Conservation (phyloP, 352 stramenopile genomes). For the Thraustotheca clavata region DNA sequence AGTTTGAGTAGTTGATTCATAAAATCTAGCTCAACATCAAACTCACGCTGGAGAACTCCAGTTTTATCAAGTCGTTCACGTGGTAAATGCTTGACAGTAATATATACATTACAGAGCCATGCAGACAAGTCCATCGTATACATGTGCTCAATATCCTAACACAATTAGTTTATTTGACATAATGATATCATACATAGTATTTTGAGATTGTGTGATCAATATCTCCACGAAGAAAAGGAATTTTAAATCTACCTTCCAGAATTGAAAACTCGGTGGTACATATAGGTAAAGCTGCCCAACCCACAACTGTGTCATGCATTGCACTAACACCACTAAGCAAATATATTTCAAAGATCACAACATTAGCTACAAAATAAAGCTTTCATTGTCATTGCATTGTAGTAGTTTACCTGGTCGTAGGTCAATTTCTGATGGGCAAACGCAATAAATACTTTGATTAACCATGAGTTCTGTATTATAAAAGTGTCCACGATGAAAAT, state of each 20-base stretch:
- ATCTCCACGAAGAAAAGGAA: slow-evolving; percentile 78
- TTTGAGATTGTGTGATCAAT: slow-evolving; percentile 76
- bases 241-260: slow-evolving; percentile 70
- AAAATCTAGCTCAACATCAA: slow-evolving; percentile 24
- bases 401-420: slow-evolving; percentile 50
- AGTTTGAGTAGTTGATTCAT: slow-evolving; percentile 22
- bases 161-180: slow-evolving; percentile 10
- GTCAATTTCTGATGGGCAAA: slow-evolving; percentile 52
- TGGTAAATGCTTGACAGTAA: slow-evolving; percentile 46
- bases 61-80: slow-evolving; percentile 10
- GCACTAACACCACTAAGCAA: slow-evolving; percentile 14
- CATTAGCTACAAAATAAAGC: slow-evolving; percentile 22
- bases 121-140: slow-evolving; percentile 57
- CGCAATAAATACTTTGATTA: slow-evolving; percentile 70
- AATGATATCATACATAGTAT: slow-evolving; percentile 27
- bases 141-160: slow-evolving; percentile 51
- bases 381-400: slow-evolving; percentile 36
- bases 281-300: slow-evolving; percentile 74
- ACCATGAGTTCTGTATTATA: slow-evolving; percentile 74
- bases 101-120: slow-evolving; percentile 88
- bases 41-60: slow-evolving; percentile 24
- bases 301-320: slow-evolving; percentile 59
- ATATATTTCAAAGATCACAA: slow-evolving; percentile 47
- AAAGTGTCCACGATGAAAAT: slow-evolving; percentile 71
- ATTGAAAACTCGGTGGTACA: slow-evolving; percentile 47